These are phyloP conservation scores for Leptomonas pyrrhocoris DNA, from an alignment of 208 protist species.

Conservation along the genomic window DNA sequence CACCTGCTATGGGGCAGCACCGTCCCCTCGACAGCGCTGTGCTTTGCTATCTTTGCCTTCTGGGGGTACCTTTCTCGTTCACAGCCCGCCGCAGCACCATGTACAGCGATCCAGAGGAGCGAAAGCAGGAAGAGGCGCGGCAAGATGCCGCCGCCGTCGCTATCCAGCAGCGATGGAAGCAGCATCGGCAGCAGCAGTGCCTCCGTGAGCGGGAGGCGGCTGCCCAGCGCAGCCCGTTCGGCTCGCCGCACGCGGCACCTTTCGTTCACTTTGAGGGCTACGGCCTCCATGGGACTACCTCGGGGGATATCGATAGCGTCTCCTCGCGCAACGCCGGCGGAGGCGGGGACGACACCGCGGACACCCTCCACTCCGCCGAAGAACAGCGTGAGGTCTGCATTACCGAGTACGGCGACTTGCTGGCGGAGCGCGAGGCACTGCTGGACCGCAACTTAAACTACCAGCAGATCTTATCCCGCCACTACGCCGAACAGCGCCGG, in stretches of 20 bases:
- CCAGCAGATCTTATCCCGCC: conserved; percentile 73
- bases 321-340: conserved; percentile 12
- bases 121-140: conserved; percentile 49
- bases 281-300: conserved; percentile 1
- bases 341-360: conserved; percentile 17
- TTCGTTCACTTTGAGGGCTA: conserved; percentile 14
- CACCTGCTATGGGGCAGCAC: too few species aligned
- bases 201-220: conserved; percentile 25
- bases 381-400: conserved; percentile 47
- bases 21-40: too few species aligned
- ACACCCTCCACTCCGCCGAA: conserved; percentile 28
- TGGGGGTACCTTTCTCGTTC: background rate
- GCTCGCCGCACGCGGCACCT: background rate
- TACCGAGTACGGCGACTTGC: conserved; percentile 63
- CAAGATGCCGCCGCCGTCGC: conserved; percentile 56
- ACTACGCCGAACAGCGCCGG: conserved; percentile 83
- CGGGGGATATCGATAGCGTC: background rate
- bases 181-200: conserved; percentile 38
- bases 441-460: conserved; percentile 67
- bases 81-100: conserved; percentile 4
- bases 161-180: conserved; percentile 79
- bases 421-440: conserved; percentile 52
- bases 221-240: conserved; percentile 11
- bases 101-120: conserved; percentile 52
- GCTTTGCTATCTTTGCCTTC: background rate